Conservation (phyloP, 305 asterid genomes). For the Fraxinus angustifolia region DNA sequence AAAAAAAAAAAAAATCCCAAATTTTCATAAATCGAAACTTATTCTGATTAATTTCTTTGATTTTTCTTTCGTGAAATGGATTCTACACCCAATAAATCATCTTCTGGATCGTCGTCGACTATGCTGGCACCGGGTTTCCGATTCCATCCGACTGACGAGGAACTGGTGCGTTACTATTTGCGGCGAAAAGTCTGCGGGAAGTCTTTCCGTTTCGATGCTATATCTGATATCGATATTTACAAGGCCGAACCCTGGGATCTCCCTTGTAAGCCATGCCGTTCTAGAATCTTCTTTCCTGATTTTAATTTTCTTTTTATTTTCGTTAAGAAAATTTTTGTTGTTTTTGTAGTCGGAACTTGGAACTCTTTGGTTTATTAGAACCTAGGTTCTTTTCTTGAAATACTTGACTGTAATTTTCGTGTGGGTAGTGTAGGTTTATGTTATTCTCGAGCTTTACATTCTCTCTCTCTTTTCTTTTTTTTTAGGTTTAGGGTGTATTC, state of each 20-base stretch:
- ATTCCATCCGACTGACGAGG: conserved; percentile 98
- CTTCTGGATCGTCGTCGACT: conserved; percentile 22
- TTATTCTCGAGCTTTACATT: not conserved
- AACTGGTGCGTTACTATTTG: conserved; percentile 77
- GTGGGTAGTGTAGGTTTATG: not conserved
- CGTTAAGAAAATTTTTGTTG: not conserved
- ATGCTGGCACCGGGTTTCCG: conserved; percentile 87
- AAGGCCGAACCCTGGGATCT: conserved; percentile 98
- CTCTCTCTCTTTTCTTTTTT: not conserved
- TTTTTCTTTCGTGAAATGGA: conserved; percentile 27
- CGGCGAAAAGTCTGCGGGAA: conserved; percentile 72
- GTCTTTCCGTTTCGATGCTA: conserved; percentile 63
- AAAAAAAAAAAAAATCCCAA: not conserved
- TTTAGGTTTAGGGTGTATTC: not conserved
- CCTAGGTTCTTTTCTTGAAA: not conserved
- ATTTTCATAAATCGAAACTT: not conserved
- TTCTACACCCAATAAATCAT: conserved; percentile 34
- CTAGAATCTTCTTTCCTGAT: not conserved
- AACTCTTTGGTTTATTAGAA: not conserved
- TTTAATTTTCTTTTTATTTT: not conserved
- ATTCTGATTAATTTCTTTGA: not conserved
- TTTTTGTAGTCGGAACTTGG: not conserved
- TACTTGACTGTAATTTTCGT: not conserved
- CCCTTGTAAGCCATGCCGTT: conserved; percentile 51
- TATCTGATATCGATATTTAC: conserved; percentile 81